Evolutionary conservation across 129 eudicot species (phyloP), one percentile per base, ranked within the genome.

Genomic region (Centrapalus pauciflorus): DNA sequence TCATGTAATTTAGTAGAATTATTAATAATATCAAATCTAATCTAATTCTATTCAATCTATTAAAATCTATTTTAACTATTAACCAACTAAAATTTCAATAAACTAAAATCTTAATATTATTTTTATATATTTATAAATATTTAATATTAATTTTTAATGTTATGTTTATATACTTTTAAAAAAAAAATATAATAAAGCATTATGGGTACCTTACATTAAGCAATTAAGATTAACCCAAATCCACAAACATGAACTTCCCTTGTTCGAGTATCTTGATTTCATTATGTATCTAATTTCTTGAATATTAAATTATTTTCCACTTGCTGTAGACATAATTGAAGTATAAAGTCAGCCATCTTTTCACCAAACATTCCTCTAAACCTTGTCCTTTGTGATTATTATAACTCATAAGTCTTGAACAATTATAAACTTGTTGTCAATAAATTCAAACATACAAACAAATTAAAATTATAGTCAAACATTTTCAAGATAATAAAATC

Each of bases 311-410:
- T 5, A 35, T 20, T 64, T 30, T 64, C 72, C 59, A 55, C 72
- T 40, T 64, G 56, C 41, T 41, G 37, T 19, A 51, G 57, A 63
- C 38, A 64, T 64, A 16, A 64, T 57, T 66, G 52, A 30, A 55
- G 41, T 57, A 12, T 6, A 40, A 9, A 57, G 45, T 66, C 58
- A 27, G n/a, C n/a, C 37, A 27, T 11, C 67, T 58, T 43, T 66
- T 32, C 54, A 74, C 74, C 74, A 66, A 74, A 43, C 66, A 66
- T 74, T 57, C 61, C 74, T 43, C 59, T 16, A 17, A 52, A 26
- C 32, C 10, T 46, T 51, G 64, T 29, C 64, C 29, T 33, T 26
- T 34, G 13, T 52, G 46, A 74, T 66, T 57, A 74, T 66, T 38
- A 66, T 23, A 66, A 33, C 61, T 40, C 50, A 66, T 23, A 66